These are phyloP conservation scores for Dendrobium nobile DNA, from an alignment of 106 monocot genomes.

Conservation along the genomic window DNA sequence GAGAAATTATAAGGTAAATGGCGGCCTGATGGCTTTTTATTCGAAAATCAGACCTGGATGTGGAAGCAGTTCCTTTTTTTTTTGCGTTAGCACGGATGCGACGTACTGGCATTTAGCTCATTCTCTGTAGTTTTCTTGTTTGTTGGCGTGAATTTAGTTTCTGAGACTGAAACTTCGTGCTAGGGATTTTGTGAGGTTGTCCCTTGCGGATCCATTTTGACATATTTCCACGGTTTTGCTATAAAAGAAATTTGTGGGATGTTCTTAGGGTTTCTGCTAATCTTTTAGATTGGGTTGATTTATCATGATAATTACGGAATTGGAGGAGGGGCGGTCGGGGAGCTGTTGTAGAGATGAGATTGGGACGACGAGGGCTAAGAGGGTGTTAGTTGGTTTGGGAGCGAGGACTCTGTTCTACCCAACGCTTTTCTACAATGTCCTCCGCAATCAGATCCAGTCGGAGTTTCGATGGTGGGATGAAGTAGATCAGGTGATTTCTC, in stretches of 20 bases:
- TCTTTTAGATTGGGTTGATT: neutral
- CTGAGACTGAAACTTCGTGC: neutral
- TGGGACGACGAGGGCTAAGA: conserved; percentile 31
- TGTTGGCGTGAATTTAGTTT: neutral
- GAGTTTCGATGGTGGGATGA: conserved; percentile 94
- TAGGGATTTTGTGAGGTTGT: neutral
- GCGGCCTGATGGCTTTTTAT: too few relatives aligned
- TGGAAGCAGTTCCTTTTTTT: neutral
- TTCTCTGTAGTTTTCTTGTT: neutral
- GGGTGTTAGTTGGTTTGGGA: conserved; percentile 58
- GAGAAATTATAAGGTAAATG: neutral
- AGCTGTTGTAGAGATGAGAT: conserved; percentile 12
- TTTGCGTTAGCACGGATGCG: neutral
- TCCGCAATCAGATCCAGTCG: conserved; percentile 65
- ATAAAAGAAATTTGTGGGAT: neutral
- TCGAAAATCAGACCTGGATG: neutral
- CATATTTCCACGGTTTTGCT: neutral
- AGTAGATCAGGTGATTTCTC: conserved; percentile 58
- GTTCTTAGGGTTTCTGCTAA: neutral
- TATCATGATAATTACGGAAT: conserved; percentile 25
- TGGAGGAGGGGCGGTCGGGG: conserved; percentile 16
- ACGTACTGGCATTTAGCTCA: neutral
- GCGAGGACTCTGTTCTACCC: conserved; percentile 81
- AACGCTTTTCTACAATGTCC: conserved; percentile 79
- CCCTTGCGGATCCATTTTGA: neutral